Evolutionary conservation across 106 monocot species (phyloP).

Genomic region (Platanthera guangdongensis): DNA sequence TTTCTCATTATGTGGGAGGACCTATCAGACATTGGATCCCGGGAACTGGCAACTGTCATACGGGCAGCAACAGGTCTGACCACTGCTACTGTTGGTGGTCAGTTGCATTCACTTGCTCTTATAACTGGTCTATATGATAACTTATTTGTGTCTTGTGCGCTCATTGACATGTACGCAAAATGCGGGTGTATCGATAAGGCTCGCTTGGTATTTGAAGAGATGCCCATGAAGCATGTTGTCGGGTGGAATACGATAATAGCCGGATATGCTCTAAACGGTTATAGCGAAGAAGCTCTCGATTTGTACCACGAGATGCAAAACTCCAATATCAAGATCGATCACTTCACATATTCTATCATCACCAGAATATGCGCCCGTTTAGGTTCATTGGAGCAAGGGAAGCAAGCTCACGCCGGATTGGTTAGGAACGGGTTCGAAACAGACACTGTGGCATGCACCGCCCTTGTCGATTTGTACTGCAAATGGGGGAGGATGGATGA

Average conservation of each 20-base stretch:
- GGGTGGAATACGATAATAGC: slow-evolving; percentile 81
- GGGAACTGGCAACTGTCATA: slow-evolving; percentile 33
- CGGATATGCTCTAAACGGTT: slow-evolving; percentile 70
- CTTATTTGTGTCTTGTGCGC: slow-evolving; percentile 38
- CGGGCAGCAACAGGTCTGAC: slow-evolving; percentile 43
- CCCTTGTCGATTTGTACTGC: slow-evolving; percentile 77
- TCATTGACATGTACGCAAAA: slow-evolving; percentile 78
- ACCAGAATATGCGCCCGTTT: slow-evolving; percentile 60
- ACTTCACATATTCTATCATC: slow-evolving; percentile 80
- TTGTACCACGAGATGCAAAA: slow-evolving; percentile 69
- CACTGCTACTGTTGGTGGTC: slow-evolving; percentile 21
- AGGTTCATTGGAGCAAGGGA: slow-evolving; percentile 74
- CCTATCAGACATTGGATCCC: slow-evolving; percentile 21
- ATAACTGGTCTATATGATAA: slow-evolving; percentile 32
- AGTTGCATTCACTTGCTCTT: slow-evolving; percentile 44
- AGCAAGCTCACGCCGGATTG: slow-evolving; percentile 75
- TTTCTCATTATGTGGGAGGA: slow-evolving; percentile 53
- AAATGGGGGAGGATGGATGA: slow-evolving; percentile 94
- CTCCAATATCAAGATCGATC: slow-evolving; percentile 57
- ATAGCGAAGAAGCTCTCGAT: slow-evolving; percentile 67
- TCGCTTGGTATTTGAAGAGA: slow-evolving; percentile 57
- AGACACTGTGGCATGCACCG: slow-evolving; percentile 62
- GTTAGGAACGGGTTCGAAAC: slow-evolving; percentile 54
- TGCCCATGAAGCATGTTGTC: slow-evolving; percentile 61
- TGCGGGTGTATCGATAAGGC: slow-evolving; percentile 65